These are phyloP conservation scores for Halteria grandinella DNA, from an alignment of 73 alveolate genomes.

Conservation along the genomic window DNA sequence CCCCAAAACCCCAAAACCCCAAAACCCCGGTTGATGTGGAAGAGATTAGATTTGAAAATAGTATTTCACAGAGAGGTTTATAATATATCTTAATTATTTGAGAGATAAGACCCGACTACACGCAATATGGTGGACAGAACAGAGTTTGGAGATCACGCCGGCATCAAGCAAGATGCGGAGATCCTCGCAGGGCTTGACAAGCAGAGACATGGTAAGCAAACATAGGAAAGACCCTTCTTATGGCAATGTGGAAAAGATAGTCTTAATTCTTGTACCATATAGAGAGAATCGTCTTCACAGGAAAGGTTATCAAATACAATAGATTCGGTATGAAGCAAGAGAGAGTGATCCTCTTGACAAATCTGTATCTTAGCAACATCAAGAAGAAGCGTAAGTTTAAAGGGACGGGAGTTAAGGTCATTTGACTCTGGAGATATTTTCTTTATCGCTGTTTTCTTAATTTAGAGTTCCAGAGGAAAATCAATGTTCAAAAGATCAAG, in stretches of 20 bases:
- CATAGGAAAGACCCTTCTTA: neutral
- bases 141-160: constrained; percentile 21
- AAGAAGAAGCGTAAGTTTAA: constrained; percentile 33
- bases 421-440: neutral
- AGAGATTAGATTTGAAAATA: too few relatives aligned
- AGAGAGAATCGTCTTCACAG: constrained; percentile 30
- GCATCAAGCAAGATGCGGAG: constrained; percentile 33
- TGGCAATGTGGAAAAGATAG: neutral
- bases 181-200: constrained; percentile 24
- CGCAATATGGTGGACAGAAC: too few relatives aligned
- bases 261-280: neutral
- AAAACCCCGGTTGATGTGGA: too few relatives aligned
- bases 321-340: constrained; percentile 55
- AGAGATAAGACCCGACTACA: too few relatives aligned
- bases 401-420: too few relatives aligned
- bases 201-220: constrained; percentile 30
- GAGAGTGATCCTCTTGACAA: constrained; percentile 34
- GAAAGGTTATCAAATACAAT: constrained; percentile 42
- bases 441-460: neutral
- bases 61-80: too few relatives aligned
- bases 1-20: too few relatives aligned
- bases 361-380: constrained; percentile 22
- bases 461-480: constrained; percentile 38
- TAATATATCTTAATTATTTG: too few relatives aligned
- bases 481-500: constrained; percentile 27